Conservation (phyloP, 2,329 filamentous ascomycete species). For the Tolypocladium album region DNA sequence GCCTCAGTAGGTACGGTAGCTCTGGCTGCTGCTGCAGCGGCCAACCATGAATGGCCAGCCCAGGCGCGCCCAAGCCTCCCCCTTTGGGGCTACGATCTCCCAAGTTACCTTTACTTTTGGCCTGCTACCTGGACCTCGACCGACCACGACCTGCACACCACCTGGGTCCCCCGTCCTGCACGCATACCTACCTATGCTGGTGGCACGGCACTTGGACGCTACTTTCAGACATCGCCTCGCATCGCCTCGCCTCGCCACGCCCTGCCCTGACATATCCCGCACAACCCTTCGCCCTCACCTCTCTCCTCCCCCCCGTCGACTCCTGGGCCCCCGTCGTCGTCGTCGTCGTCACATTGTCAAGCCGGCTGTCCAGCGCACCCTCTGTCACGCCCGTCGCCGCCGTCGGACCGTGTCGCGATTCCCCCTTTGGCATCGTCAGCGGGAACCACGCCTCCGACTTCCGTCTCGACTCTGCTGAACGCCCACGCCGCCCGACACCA, state of each 20-base stretch:
- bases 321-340: background rate
- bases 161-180: background rate
- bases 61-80: background rate
- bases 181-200: background rate
- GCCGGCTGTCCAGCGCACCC: background rate
- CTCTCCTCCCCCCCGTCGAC: background rate
- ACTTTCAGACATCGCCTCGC: background rate
- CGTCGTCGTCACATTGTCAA: background rate
- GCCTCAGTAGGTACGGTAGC: background rate
- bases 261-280: conserved; percentile 2
- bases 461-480: background rate
- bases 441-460: background rate
- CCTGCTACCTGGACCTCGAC: background rate
- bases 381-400: background rate
- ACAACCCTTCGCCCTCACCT: background rate
- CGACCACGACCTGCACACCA: background rate
- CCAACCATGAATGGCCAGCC: background rate
- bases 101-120: background rate
- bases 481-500: background rate
- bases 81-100: background rate
- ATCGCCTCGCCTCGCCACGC: background rate
- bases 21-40: background rate
- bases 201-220: conserved; percentile 2
- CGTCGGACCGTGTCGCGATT: background rate
- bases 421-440: background rate